Conservation (phyloP, 768 basidiomycete species). For the Pulveroboletus sp. region DNA sequence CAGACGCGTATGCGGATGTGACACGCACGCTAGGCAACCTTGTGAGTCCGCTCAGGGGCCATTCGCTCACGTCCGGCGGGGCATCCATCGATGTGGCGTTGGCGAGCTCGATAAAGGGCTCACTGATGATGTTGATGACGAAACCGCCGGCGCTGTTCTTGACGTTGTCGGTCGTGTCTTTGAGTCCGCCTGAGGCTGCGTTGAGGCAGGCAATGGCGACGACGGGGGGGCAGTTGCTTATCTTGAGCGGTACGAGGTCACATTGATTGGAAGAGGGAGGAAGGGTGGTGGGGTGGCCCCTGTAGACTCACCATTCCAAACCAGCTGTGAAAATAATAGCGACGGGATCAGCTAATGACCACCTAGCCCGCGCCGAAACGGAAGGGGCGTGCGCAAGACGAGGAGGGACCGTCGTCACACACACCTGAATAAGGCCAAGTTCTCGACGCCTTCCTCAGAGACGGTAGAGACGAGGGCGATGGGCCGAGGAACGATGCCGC, state of each 20-base stretch:
- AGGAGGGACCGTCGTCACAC: too few relatives aligned
- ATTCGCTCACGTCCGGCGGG: slow-evolving; percentile 35
- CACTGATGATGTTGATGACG: slow-evolving; percentile 52
- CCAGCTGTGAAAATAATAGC: slow-evolving; percentile 10
- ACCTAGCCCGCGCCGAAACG: too few relatives aligned
- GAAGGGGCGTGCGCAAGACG: too few relatives aligned
- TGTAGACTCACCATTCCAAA: slow-evolving; percentile 21
- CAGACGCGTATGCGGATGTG: neutral
- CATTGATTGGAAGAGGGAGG: too few relatives aligned
- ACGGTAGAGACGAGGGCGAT: slow-evolving; percentile 40
- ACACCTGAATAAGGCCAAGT: slow-evolving; percentile 35
- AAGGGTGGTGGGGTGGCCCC: too few relatives aligned
- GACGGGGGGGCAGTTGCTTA: slow-evolving; percentile 27
- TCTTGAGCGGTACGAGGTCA: neutral
- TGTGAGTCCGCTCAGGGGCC: slow-evolving; percentile 34
- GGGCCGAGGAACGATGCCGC: slow-evolving; percentile 36
- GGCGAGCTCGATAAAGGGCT: slow-evolving; percentile 39
- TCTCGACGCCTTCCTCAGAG: slow-evolving; percentile 26
- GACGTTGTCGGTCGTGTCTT: slow-evolving; percentile 42
- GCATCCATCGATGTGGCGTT: slow-evolving; percentile 36
- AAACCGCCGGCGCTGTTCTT: slow-evolving; percentile 41
- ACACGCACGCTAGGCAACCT: slow-evolving; percentile 10
- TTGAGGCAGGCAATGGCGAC: slow-evolving; percentile 33
- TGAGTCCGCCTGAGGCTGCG: slow-evolving; percentile 14
- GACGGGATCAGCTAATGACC: neutral